Base-by-base conservation (phyloP, 495 filamentous ascomycete genomes). In the Xylaria venustula region DNA sequence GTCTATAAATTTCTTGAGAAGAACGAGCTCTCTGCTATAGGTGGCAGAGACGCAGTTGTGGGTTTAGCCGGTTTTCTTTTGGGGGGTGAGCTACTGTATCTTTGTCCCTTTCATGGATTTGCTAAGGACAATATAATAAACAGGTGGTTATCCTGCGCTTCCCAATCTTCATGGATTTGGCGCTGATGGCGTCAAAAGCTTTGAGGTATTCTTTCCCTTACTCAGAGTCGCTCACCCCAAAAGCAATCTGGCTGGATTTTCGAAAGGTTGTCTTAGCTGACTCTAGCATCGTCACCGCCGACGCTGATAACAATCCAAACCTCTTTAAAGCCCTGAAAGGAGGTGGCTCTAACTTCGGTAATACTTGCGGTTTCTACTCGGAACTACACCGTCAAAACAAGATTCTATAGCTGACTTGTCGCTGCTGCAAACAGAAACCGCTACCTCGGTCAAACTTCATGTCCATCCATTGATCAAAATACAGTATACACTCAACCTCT, bases 401-500 rank as follows among this genome's bases (percentile, higher is more conserved):
- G n/a, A 41, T 41, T 41, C 37, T 15, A 14, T 9, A 41, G 37
- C 37, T 41, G n/a, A 41, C 12, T n/a, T n/a, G n/a, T 41, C 37
- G 3, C n/a, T 6, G 19, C 3, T 48, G 20, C 15, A 4, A 7
- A 50, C 12, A 62, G 52, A 46, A 1, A 56, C 56, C 19, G 51
- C 56, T 17, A 62, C 60, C 4, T 45, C 44, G 17, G 44, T 63
- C 12, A 41, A 47, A 12, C 41, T 63, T 14, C 25, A 53, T 15
- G 36, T 48, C 4, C 56, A 60, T 41, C 62, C n/a, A 2, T 15
- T 37, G 4, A 46, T 60, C 15, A n/a, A 37, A 1, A 15, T 36
- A 7, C 48, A 60, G 17, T 60, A 56, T 17, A 50, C 57, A 19
- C 20, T 64, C 49, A 46, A 49, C 12, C 3, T 64, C 1, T 64